A percentile compares a stretch with the other conserved stretches of the same genome.
These are phyloP conservation scores for Ceratocystiopsis sp. DNA, from an alignment of 2,329 filamentous ascomycete genomes.

Conservation along the genomic window DNA sequence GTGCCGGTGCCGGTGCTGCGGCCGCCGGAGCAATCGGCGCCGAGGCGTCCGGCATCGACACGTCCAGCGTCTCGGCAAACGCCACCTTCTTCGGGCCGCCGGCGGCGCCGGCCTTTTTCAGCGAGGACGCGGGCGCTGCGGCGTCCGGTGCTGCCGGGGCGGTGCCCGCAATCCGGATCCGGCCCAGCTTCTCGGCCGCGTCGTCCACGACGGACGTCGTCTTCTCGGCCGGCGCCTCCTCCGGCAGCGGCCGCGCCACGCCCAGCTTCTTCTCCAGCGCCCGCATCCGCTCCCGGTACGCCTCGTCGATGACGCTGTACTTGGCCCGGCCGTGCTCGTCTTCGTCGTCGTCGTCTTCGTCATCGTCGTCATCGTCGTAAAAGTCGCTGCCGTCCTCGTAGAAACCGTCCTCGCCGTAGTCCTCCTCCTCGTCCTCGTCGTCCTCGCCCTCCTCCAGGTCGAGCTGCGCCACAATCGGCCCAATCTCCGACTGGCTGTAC, in stretches of 20 bases:
- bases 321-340: conserved; percentile 63
- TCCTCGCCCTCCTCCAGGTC: conserved; percentile 55
- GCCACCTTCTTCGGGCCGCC: conserved; percentile 51
- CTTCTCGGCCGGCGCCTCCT: neutral
- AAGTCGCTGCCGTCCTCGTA: conserved; percentile 30
- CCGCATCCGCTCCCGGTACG: conserved; percentile 69
- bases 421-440: conserved; percentile 28
- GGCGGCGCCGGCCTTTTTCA: conserved; percentile 4
- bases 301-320: conserved; percentile 47
- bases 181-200: conserved; percentile 35
- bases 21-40: neutral
- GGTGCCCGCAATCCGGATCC: conserved; percentile 28
- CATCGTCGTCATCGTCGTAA: conserved; percentile 22
- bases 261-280: conserved; percentile 63
- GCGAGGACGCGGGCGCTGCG: neutral
- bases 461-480: conserved; percentile 81
- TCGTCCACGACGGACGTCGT: neutral
- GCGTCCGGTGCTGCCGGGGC: neutral
- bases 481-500: conserved; percentile 78
- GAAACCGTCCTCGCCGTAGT: conserved; percentile 28
- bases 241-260: conserved; percentile 28
- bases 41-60: neutral
- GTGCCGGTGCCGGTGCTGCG: neutral
- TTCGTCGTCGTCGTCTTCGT: conserved; percentile 47
- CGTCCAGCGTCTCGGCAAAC: conserved; percentile 45